phyloP scores from a whole-genome alignment of 768 basidiomycete genomes.

The Calvatia gigantea region DNA sequence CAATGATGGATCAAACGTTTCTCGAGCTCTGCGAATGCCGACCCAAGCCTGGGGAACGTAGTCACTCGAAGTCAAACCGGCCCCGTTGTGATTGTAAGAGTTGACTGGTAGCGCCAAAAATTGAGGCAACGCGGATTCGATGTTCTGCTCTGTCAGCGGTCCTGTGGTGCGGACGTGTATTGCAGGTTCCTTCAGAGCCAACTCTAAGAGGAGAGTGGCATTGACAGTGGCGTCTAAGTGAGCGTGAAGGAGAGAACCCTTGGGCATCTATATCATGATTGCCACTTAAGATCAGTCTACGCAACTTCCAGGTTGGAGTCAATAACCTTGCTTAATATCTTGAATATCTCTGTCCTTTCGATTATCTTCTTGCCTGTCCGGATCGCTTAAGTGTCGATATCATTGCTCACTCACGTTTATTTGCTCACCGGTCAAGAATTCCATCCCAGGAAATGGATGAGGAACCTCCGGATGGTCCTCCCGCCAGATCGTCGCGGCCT shows the following conservation, averaged over 20 bases:
- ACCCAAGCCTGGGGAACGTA: constrained; percentile 55
- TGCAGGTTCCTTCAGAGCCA: constrained; percentile 53
- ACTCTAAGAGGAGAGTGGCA: constrained; percentile 42
- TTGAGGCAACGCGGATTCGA: constrained; percentile 45
- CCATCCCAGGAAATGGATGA: constrained; percentile 15
- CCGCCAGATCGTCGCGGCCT: constrained; percentile 8
- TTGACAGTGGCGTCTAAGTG: constrained; percentile 77
- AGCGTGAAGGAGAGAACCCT: constrained; percentile 70
- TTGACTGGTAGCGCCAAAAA: constrained; percentile 45
- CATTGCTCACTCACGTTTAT: not conserved
- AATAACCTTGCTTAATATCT: constrained; percentile 54
- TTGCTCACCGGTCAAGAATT: constrained; percentile 47
- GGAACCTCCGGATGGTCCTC: constrained; percentile 7
- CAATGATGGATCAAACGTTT: constrained; percentile 44
- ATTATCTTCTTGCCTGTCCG: constrained; percentile 35
- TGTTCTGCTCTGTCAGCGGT: constrained; percentile 34
- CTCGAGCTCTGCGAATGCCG: constrained; percentile 48
- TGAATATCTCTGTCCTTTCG: constrained; percentile 56
- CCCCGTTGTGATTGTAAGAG: constrained; percentile 23
- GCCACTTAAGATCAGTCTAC: not conserved
- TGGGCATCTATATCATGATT: constrained; percentile 67
- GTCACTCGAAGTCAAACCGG: constrained; percentile 34
- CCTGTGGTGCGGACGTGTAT: constrained; percentile 55
- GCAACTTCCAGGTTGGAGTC: not conserved
- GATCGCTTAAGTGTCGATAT: not conserved